These are phyloP conservation scores for Pleoardoris graminearum DNA, from an alignment of 2,329 filamentous ascomycete genomes.

Conservation along the genomic window DNA sequence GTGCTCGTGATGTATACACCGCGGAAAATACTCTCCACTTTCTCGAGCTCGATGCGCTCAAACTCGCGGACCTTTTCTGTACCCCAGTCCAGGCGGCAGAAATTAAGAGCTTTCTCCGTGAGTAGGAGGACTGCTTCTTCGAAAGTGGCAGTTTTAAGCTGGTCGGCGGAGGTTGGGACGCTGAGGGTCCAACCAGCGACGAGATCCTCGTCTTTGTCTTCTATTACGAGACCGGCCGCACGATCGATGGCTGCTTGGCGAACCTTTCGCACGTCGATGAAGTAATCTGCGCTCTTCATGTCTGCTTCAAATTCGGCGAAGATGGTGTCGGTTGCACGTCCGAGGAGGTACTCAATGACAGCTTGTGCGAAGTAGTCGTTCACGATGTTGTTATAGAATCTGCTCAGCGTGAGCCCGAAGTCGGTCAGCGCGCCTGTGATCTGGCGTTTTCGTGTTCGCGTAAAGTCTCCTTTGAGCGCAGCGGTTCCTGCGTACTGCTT, in stretches of 20 bases:
- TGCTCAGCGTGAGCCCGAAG: conserved; percentile 81
- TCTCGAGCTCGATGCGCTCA: conserved; percentile 77
- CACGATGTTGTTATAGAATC: conserved; percentile 84
- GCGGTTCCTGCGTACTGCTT: conserved; percentile 95
- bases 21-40: conserved; percentile 71
- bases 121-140: conserved; percentile 87
- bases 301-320: conserved; percentile 94
- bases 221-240: conserved; percentile 81
- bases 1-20: conserved; percentile 92
- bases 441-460: conserved; percentile 84
- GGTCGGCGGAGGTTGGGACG: conserved; percentile 72
- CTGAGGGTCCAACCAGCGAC: conserved; percentile 88
- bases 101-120: conserved; percentile 82
- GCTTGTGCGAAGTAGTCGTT: conserved; percentile 97
- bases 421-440: conserved; percentile 91
- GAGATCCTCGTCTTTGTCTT: conserved; percentile 76
- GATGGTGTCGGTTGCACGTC: conserved; percentile 79
- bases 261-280: conserved; percentile 81
- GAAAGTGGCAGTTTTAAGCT: conserved; percentile 69
- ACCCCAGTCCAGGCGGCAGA: conserved; percentile 92
- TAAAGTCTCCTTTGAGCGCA: conserved; percentile 96
- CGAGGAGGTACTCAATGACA: conserved; percentile 90
- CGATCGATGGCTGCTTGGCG: conserved; percentile 88
- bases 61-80: conserved; percentile 93
- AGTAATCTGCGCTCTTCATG: conserved; percentile 91